Conservation (phyloP, 2,329 filamentous ascomycete genomes). For the Fusarium devonianum region DNA sequence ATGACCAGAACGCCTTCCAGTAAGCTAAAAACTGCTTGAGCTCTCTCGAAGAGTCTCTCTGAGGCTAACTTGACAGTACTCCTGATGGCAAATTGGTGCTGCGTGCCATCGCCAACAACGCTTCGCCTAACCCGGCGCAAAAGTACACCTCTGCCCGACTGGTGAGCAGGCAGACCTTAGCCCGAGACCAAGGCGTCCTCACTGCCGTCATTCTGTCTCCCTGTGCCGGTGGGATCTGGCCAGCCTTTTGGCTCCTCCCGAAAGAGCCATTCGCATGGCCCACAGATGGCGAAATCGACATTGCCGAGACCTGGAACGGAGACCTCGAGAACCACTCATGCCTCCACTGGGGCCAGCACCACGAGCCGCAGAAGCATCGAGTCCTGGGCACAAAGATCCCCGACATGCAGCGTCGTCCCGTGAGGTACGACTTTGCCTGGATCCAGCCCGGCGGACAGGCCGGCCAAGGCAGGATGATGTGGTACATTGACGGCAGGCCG, state of each 20-base stretch:
- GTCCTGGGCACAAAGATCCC: constrained; percentile 60
- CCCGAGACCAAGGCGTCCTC: constrained; percentile 59
- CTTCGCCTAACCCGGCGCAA: constrained; percentile 46
- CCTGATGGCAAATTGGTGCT: constrained; percentile 60
- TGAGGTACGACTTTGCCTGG: constrained; percentile 66
- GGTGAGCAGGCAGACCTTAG: constrained; percentile 59
- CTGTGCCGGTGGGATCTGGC: constrained; percentile 65
- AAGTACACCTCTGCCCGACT: constrained; percentile 64
- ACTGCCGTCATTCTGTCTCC: constrained; percentile 60
- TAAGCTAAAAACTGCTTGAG: no score
- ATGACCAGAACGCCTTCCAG: constrained; percentile 61
- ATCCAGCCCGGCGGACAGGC: constrained; percentile 53
- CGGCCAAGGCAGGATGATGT: constrained; percentile 58
- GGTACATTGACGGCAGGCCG: constrained; percentile 65
- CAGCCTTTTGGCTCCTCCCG: constrained; percentile 68
- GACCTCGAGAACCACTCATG: constrained; percentile 63
- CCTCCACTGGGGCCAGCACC: constrained; percentile 65
- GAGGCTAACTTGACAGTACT: constrained; percentile 50
- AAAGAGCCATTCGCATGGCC: constrained; percentile 66
- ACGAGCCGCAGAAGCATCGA: constrained; percentile 64
- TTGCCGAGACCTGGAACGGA: constrained; percentile 68
- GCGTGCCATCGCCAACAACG: constrained; percentile 54
- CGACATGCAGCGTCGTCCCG: constrained; percentile 55
- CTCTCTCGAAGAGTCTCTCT: no score
- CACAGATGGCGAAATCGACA: constrained; percentile 65